These are phyloP conservation scores for Calonectria montana DNA, from an alignment of 2,329 filamentous ascomycete genomes.

Conservation along the genomic window DNA sequence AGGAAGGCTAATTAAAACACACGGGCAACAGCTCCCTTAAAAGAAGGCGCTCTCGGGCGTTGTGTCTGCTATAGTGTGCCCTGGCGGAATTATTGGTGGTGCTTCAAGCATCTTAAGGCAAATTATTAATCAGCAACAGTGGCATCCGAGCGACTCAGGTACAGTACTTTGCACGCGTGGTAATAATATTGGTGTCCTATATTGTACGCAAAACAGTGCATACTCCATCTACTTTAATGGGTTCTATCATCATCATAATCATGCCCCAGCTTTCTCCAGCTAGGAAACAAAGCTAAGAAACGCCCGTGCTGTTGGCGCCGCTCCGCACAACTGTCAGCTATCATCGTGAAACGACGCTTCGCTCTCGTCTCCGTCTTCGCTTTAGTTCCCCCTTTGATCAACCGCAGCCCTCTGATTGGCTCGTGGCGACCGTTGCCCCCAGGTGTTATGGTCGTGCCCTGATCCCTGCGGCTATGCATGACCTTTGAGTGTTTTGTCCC, in stretches of 20 bases:
- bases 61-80: not conserved
- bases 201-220: slow-evolving; percentile 7
- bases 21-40: not conserved
- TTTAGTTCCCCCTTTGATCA: slow-evolving; percentile 30
- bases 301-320: slow-evolving; percentile 11
- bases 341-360: slow-evolving; percentile 25
- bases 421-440: slow-evolving; percentile 22
- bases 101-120: not conserved
- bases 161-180: not conserved
- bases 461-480: slow-evolving; percentile 43
- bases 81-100: not conserved
- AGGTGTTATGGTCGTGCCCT: slow-evolving; percentile 26
- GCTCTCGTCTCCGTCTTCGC: slow-evolving; percentile 11
- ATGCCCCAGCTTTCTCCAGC: slow-evolving; percentile 10
- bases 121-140: not conserved
- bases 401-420: slow-evolving; percentile 24
- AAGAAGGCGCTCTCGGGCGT: not conserved
- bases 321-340: slow-evolving; percentile 8
- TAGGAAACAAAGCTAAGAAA: slow-evolving; percentile 2
- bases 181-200: slow-evolving; percentile 6
- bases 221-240: slow-evolving; percentile 4
- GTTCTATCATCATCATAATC: slow-evolving; percentile 14
- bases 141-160: slow-evolving; percentile 1
- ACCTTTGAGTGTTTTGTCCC: slow-evolving; percentile 29
- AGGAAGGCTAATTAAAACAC: not conserved